phyloP scores from a whole-genome alignment of 2,329 filamentous ascomycete genomes.

The Dryadomyces quercus-mongolicae region DNA sequence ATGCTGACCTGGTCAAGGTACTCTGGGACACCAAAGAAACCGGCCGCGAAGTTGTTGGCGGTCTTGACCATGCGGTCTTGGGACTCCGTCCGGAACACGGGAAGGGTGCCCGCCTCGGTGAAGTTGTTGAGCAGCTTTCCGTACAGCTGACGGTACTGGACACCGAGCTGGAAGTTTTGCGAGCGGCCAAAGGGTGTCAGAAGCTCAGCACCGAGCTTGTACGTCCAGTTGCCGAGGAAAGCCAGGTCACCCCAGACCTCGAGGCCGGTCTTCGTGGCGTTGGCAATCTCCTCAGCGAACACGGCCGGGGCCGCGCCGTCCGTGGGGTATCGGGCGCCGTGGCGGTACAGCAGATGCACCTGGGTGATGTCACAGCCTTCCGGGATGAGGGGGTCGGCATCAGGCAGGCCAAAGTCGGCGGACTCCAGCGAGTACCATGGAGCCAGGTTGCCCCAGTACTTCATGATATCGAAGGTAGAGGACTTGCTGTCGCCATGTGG shows the following conservation, averaged over 20 bases:
- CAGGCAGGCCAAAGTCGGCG: slow-evolving; percentile 19
- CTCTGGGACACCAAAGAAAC: slow-evolving; percentile 21
- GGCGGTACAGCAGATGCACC: slow-evolving; percentile 21
- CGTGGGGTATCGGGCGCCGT: slow-evolving; percentile 22
- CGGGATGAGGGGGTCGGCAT: slow-evolving; percentile 18
- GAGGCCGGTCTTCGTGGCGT: slow-evolving; percentile 21
- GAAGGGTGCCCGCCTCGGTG: slow-evolving; percentile 22
- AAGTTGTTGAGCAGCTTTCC: slow-evolving; percentile 31
- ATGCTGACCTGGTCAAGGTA: slow-evolving; percentile 20
- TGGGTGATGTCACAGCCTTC: slow-evolving; percentile 19
- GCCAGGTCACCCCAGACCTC: slow-evolving; percentile 16
- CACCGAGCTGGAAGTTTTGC: slow-evolving; percentile 27
- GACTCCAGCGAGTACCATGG: slow-evolving; percentile 22
- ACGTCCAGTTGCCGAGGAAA: slow-evolving; percentile 21
- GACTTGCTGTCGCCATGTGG: slow-evolving; percentile 14
- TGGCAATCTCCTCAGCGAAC: slow-evolving; percentile 20
- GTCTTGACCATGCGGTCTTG: slow-evolving; percentile 22
- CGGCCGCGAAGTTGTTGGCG: slow-evolving; percentile 5
- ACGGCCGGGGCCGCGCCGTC: slow-evolving; percentile 16
- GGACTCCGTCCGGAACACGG: slow-evolving; percentile 23
- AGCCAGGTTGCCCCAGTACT: slow-evolving; percentile 21
- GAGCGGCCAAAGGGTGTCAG: slow-evolving; percentile 25
- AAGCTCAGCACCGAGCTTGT: slow-evolving; percentile 22
- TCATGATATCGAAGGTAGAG: slow-evolving; percentile 18
- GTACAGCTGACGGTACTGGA: slow-evolving; percentile 28